Evolutionary conservation across 306 rosid species (phyloP).

Genomic region (Rosa lucieae): DNA sequence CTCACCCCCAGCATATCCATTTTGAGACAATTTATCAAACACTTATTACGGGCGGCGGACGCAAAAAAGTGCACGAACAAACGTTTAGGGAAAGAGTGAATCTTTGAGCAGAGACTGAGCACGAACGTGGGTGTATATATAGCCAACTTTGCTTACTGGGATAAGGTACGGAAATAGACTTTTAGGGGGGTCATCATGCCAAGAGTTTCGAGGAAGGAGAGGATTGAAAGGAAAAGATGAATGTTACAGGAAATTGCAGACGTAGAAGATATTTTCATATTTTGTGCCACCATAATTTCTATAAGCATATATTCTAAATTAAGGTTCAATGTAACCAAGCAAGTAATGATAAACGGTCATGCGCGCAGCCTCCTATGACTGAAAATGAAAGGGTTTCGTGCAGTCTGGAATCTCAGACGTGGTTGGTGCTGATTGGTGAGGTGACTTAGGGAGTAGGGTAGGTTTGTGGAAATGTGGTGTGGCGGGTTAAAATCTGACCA

Average conservation of each 20-base stretch:
- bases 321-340: background rate
- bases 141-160: background rate
- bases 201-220: slow-evolving; percentile 11
- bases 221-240: background rate
- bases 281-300: background rate
- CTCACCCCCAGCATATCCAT: slow-evolving; percentile 35
- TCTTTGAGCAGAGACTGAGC: background rate
- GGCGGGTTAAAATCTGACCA: background rate
- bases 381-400: background rate
- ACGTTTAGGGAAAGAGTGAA: background rate
- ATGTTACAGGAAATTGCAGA: background rate
- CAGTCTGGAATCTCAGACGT: background rate
- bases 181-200: background rate
- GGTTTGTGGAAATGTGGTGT: background rate
- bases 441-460: background rate
- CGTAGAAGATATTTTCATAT: background rate
- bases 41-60: background rate
- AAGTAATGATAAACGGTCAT: slow-evolving; percentile 23
- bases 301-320: background rate
- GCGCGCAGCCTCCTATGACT: slow-evolving; percentile 57
- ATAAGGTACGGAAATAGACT: background rate
- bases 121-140: background rate
- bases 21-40: background rate
- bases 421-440: background rate
- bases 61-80: no score